phyloP scores from a whole-genome alignment of 768 basidiomycete genomes.

The Hydnum rufescens region DNA sequence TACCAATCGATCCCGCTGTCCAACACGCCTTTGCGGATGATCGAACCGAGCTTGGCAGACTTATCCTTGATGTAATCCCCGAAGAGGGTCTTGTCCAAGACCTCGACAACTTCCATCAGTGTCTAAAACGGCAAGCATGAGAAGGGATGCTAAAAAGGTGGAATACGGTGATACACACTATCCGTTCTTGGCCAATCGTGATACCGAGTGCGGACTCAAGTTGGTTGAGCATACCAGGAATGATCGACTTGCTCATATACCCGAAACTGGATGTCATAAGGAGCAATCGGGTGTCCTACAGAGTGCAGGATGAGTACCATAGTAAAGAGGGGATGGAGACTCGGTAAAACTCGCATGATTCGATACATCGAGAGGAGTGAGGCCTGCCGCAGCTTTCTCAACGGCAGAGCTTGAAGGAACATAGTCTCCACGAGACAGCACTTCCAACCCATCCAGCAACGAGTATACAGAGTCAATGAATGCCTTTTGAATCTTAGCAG shows the following conservation, averaged over 20 bases:
- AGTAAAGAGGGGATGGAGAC: background rate
- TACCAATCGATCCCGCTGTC: slow-evolving; percentile 80
- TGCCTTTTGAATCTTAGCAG: slow-evolving; percentile 56
- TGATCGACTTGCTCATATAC: slow-evolving; percentile 43
- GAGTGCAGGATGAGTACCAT: background rate
- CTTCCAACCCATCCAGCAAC: slow-evolving; percentile 60
- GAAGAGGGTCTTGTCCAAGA: slow-evolving; percentile 78
- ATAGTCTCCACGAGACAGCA: background rate
- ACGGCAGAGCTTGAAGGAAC: background rate
- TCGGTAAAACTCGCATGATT: background rate
- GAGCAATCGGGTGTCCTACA: slow-evolving; percentile 66
- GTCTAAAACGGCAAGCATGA: slow-evolving; percentile 25
- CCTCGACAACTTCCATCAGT: slow-evolving; percentile 53
- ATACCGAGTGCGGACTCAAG: slow-evolving; percentile 59
- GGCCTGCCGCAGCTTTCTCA: background rate
- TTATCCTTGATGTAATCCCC: slow-evolving; percentile 74
- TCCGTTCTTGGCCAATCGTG: slow-evolving; percentile 50
- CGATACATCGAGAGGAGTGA: background rate
- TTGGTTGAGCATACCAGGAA: slow-evolving; percentile 65
- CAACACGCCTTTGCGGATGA: slow-evolving; percentile 64
- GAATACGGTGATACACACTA: slow-evolving; percentile 23
- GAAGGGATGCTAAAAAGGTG: background rate
- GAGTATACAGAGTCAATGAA: slow-evolving; percentile 75
- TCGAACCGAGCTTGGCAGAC: slow-evolving; percentile 39
- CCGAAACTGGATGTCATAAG: slow-evolving; percentile 80